Base-by-base conservation (phyloP, 257 asterid genomes). In the Penstemon barbatus region DNA sequence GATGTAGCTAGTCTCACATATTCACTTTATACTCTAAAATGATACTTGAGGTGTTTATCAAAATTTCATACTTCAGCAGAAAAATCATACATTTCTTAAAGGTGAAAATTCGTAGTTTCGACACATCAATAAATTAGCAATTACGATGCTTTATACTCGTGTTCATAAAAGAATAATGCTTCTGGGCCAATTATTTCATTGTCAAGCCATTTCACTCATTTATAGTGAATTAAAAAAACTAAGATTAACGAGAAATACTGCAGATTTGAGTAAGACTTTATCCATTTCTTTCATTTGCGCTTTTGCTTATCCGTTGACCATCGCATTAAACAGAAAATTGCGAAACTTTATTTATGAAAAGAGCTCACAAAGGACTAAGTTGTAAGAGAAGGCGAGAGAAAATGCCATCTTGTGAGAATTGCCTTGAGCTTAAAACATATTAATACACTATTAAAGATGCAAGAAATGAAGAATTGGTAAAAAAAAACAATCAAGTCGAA, bases 91-190 rank as follows among this genome's bases (percentile, higher is more conserved):
- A 25, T 25, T 25, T 25, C 33, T 25, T 25, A 25, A 25, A 25
- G 33, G 33, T 25, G 33, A 25, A 25, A 42, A 42, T 41, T 11
- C 12, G 36, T 6, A 10, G 18, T 40, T 3, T 42, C n/a, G 46
- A 61, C 40, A 3, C 38, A 51, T 18, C 33, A 42, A 19, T 49
- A 41, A 11, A 18, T 11, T 39, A 61, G 39, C 3, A 19, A 11
- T 19, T 62, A 18, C 3, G 51, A 61, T 61, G 62, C 36, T 61
- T 46, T 15, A 70, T 12, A 38, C 63, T 52, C 41, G 43, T 6
- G 12, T 9, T 70, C 49, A 61, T 5, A 51, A 41, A 13, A 40
- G 49, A 39, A 65, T 39, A 38, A 61, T 43, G 39, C 15, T 61
- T 18, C 61, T 25, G 65, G 40, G 59, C 13, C 6, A 51, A 33